Evolutionary conservation across 2,329 filamentous ascomycete species (phyloP).

Genomic region (Colletotrichum sp.): DNA sequence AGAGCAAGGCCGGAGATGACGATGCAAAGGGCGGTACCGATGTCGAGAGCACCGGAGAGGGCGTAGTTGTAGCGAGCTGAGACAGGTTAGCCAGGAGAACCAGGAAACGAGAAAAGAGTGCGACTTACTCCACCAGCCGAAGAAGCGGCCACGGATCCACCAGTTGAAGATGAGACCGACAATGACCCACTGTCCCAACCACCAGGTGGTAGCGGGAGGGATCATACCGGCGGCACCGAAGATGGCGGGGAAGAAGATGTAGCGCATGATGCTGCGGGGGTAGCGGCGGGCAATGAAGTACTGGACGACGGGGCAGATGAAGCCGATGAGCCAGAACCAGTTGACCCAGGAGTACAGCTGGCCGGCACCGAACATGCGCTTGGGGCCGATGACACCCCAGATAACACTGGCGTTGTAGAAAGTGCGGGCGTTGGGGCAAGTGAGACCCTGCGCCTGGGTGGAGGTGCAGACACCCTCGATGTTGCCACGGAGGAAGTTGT

Average conservation of each 20-base stretch:
- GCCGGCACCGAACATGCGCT: constrained; percentile 36
- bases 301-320: constrained; percentile 50
- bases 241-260: constrained; percentile 57
- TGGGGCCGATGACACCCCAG: constrained; percentile 63
- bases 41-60: constrained; percentile 62
- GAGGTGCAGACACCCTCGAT: constrained; percentile 58
- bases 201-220: constrained; percentile 61
- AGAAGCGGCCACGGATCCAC: constrained; percentile 51
- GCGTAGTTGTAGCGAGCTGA: constrained; percentile 62
- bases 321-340: constrained; percentile 60
- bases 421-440: constrained; percentile 60
- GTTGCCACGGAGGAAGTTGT: constrained; percentile 47
- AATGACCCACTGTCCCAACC: constrained; percentile 59
- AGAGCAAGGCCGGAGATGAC: constrained; percentile 55
- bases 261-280: constrained; percentile 50
- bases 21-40: constrained; percentile 63
- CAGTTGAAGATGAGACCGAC: constrained; percentile 62
- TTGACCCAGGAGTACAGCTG: constrained; percentile 55
- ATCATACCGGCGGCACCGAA: constrained; percentile 56
- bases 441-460: constrained; percentile 54
- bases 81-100: not conserved
- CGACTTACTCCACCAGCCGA: constrained; percentile 57
- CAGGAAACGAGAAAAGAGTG: rapidly evolving
- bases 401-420: constrained; percentile 67
- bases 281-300: constrained; percentile 52